Evolutionary conservation across 192 early-diverging fungal species (phyloP), one percentile per base, ranked within the genome.

Genomic region (Coemansia interrupta): DNA sequence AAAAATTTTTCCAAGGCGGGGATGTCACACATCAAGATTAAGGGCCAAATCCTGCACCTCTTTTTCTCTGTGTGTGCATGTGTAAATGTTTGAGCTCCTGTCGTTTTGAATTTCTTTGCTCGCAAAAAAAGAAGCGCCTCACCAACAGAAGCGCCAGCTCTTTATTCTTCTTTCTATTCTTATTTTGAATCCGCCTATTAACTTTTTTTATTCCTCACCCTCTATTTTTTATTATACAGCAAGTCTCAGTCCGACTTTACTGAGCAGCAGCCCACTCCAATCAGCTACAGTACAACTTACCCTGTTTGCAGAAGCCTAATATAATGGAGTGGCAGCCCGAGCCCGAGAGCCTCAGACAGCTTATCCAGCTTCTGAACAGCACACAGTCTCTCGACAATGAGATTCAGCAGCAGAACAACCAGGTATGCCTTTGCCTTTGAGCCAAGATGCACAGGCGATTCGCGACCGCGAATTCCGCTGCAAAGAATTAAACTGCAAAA

Each of bases 281-380:
- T 30, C 29, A 30, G 29, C 29, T 30, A 30, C 29, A 30, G 29
- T 30, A 30, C 7, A 5, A 30, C 3, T 30, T 30, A 30, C 29
- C 29, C 29, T 30, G 29, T 30, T 30, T 30, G 29, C 29, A 30
- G 29, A 30, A 30, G 29, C 29, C 29, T 30, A 30, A 30, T 20
- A 38, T 18, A 59, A 80, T 80, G 77, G 77, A 80, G 65, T 92
- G 91, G 91, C 82, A 83, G 78, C 91, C 91, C 42, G 83, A 89
- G 71, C 85, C 82, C 44, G 85, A 89, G 70, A 87, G 88, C 70
- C 83, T 92, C 48, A 76, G 71, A 59, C 84, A 91, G 80, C 84
- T 92, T 53, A 79, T 85, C 51, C 84, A 87, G 70, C 83, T 92
- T 44, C 78, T 92, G 30, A 80, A 78, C 72, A 88, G 87, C 71